phyloP scores from a whole-genome alignment of 2,329 filamentous ascomycete genomes.

The Plenodomus lindquistii region DNA sequence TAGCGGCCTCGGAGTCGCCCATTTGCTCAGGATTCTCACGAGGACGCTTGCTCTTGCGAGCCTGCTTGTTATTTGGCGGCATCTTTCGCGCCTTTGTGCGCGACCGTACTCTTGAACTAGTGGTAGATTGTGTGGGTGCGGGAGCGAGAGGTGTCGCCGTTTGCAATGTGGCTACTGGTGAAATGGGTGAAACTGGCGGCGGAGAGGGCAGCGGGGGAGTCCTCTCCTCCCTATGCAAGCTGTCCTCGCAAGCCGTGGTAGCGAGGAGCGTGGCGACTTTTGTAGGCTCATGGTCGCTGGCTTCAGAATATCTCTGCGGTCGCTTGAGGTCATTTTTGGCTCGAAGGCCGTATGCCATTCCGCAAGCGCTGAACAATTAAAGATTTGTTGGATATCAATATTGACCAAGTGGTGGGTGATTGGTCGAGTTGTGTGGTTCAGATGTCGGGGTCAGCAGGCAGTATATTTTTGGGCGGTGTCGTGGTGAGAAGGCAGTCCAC shows the following conservation, averaged over 20 bases:
- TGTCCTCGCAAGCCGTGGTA: neutral
- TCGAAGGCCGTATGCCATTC: neutral
- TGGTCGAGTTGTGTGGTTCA: neutral
- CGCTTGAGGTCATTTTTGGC: neutral
- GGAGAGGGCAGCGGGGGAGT: neutral
- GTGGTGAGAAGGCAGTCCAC: no score
- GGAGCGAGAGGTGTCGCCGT: neutral
- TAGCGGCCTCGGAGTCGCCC: neutral
- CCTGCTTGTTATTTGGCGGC: neutral
- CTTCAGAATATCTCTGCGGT: neutral
- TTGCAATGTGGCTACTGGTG: neutral
- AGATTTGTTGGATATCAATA: neutral
- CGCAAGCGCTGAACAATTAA: neutral
- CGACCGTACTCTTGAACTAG: neutral
- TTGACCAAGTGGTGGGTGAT: neutral
- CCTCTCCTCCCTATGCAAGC: neutral
- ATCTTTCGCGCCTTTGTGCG: neutral
- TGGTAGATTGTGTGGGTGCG: neutral
- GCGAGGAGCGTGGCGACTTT: neutral
- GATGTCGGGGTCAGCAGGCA: neutral
- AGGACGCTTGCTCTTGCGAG: neutral
- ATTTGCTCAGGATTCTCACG: neutral
- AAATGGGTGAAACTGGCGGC: neutral
- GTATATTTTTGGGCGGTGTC: neutral
- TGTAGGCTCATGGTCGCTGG: neutral